phyloP scores from a whole-genome alignment of 106 monocot species.

The Hemerocallis citrina region DNA sequence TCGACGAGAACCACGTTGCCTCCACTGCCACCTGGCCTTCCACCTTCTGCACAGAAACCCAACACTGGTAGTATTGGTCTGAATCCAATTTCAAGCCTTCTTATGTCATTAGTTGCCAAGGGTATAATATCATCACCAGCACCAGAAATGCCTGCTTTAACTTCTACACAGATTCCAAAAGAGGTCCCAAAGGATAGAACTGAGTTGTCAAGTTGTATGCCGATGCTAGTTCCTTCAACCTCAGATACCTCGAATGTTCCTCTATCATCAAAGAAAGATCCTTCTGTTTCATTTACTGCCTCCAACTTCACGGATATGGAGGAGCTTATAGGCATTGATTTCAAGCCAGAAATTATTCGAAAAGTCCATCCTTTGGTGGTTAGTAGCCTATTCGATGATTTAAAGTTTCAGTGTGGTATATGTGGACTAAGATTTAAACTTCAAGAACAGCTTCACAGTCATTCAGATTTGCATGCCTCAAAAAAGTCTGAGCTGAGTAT shows the following conservation, averaged over 20 bases:
- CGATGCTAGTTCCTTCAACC: neutral
- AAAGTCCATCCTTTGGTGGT: conserved; percentile 59
- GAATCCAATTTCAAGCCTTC: conserved; percentile 71
- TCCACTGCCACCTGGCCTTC: conserved; percentile 74
- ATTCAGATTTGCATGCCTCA: conserved; percentile 50
- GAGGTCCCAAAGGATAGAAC: neutral
- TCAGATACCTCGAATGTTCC: neutral
- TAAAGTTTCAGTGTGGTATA: conserved; percentile 48
- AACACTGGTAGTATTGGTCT: conserved; percentile 6
- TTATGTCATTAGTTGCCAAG: conserved; percentile 77
- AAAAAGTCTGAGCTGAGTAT: conserved; percentile 9
- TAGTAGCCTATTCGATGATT: conserved; percentile 45
- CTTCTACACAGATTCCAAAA: neutral
- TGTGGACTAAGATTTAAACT: conserved; percentile 58
- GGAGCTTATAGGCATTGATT: conserved; percentile 51
- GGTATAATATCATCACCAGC: conserved; percentile 71
- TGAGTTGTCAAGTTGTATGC: neutral
- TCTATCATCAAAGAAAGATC: neutral
- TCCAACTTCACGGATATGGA: neutral
- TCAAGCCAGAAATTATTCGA: conserved; percentile 58
- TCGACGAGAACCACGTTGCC: conserved; percentile 19
- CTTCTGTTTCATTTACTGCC: neutral
- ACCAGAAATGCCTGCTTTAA: neutral
- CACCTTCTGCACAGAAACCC: conserved; percentile 19
- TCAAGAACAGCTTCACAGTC: conserved; percentile 37